Conservation (phyloP, 768 basidiomycete species). For the Sistotremastrum niveocremeum region DNA sequence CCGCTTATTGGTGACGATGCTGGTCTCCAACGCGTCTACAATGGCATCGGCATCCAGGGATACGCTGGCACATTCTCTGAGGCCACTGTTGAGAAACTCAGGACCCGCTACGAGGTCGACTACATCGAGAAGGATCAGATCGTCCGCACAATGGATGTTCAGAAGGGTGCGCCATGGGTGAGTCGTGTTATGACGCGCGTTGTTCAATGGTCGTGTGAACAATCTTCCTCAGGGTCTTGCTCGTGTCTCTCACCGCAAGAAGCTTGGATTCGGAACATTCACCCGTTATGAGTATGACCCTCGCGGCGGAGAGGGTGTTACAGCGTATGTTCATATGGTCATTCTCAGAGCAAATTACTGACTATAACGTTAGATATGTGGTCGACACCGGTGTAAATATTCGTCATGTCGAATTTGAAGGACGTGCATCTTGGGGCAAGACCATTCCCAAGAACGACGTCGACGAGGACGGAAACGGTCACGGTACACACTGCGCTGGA, state of each 20-base stretch:
- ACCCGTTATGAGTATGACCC: conserved; percentile 61
- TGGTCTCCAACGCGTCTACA: conserved; percentile 66
- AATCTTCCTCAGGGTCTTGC: conserved; percentile 66
- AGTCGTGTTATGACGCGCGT: conserved; percentile 17
- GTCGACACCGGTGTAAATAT: conserved; percentile 86
- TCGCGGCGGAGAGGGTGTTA: conserved; percentile 81
- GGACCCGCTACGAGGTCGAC: conserved; percentile 77
- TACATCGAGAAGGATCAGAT: conserved; percentile 92
- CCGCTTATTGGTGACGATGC: conserved; percentile 37
- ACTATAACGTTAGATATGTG: conserved; percentile 30
- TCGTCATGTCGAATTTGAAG: conserved; percentile 74
- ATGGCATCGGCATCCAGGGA: conserved; percentile 49
- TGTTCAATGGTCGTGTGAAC: neutral
- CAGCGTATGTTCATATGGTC: conserved; percentile 31
- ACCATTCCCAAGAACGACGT: conserved; percentile 75
- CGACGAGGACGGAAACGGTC: conserved; percentile 90
- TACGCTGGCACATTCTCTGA: conserved; percentile 74
- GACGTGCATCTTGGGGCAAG: conserved; percentile 86
- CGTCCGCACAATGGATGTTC: conserved; percentile 51
- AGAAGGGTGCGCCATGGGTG: conserved; percentile 81
- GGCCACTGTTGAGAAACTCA: conserved; percentile 57
- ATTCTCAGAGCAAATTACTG: neutral
- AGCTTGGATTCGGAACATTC: conserved; percentile 71
- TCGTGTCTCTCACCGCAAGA: conserved; percentile 77
- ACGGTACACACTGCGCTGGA: conserved; percentile 90